Conservation (phyloP, 768 basidiomycete species). For the Boletus subparvulus region DNA sequence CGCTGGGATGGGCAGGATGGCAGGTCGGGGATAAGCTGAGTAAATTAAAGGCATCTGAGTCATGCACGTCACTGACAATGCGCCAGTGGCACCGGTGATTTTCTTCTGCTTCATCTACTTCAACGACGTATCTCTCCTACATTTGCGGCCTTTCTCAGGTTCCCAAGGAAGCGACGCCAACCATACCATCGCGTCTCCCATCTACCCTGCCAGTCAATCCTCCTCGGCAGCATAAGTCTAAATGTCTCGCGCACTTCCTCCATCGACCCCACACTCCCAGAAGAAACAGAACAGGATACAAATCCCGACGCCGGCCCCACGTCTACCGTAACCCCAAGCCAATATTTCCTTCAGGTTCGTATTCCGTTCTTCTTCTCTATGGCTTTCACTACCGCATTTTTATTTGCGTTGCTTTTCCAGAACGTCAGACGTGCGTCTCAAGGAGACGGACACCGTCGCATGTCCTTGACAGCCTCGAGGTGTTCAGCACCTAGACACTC, state of each 20-base stretch:
- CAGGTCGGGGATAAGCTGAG: too few species aligned
- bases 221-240: constrained; percentile 26
- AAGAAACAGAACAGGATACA: constrained; percentile 11
- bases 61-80: too few species aligned
- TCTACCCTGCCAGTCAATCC: constrained; percentile 17
- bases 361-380: not conserved
- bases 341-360: constrained; percentile 31
- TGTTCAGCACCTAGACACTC: constrained; percentile 9
- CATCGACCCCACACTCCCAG: constrained; percentile 14
- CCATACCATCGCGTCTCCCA: constrained; percentile 11
- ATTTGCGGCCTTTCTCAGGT: constrained; percentile 10
- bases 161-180: constrained; percentile 14
- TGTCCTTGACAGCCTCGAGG: constrained; percentile 23
- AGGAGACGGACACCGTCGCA: constrained; percentile 18
- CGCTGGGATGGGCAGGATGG: too few species aligned
- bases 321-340: constrained; percentile 24
- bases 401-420: constrained; percentile 9
- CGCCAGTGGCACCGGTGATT: too few species aligned
- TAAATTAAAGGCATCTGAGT: too few species aligned
- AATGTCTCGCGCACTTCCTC: constrained; percentile 26
- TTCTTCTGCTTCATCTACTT: constrained; percentile 11
- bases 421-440: constrained; percentile 20
- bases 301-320: constrained; percentile 3
- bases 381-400: not conserved
- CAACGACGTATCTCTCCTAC: constrained; percentile 17